Evolutionary conservation across 2,329 filamentous ascomycete species (phyloP).

Genomic region (Sporothrix luriei): DNA sequence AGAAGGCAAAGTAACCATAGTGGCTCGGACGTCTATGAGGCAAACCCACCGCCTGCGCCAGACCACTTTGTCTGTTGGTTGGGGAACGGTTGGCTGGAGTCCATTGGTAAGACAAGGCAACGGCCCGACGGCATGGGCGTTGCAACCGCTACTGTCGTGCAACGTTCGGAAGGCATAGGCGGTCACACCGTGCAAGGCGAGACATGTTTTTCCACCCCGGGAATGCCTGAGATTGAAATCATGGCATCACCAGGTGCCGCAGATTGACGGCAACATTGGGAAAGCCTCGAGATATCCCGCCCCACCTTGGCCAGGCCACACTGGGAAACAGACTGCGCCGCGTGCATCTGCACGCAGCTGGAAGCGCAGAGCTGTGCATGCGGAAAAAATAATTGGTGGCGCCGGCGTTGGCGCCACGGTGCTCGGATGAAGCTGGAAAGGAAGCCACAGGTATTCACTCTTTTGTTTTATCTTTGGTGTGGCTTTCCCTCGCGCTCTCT

Average conservation of each 20-base stretch:
- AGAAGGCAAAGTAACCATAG: not conserved
- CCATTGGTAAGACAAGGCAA: constrained; percentile 2
- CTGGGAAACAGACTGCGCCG: constrained; percentile 21
- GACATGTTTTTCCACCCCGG: not conserved
- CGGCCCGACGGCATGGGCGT: not conserved
- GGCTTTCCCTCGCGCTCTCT: not conserved
- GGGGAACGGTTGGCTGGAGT: not conserved
- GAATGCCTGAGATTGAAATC: not conserved
- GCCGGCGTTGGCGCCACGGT: not conserved
- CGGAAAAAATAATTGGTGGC: not conserved
- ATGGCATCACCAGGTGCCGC: not conserved
- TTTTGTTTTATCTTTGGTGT: not conserved
- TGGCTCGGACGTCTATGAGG: not conserved
- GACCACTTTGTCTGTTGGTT: not conserved
- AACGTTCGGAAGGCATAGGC: not conserved
- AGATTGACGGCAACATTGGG: not conserved
- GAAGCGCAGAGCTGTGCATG: constrained; percentile 18
- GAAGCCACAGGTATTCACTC: not conserved
- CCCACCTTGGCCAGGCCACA: constrained; percentile 5
- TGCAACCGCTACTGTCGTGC: not conserved
- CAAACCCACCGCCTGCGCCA: constrained; percentile 13
- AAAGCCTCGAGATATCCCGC: not conserved
- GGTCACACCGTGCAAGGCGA: constrained; percentile 12
- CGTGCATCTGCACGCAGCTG: constrained; percentile 26
- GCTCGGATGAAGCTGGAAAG: not conserved